Base-by-base conservation (phyloP, 2,329 filamentous ascomycete genomes). In the Colletotrichum gigasporum region DNA sequence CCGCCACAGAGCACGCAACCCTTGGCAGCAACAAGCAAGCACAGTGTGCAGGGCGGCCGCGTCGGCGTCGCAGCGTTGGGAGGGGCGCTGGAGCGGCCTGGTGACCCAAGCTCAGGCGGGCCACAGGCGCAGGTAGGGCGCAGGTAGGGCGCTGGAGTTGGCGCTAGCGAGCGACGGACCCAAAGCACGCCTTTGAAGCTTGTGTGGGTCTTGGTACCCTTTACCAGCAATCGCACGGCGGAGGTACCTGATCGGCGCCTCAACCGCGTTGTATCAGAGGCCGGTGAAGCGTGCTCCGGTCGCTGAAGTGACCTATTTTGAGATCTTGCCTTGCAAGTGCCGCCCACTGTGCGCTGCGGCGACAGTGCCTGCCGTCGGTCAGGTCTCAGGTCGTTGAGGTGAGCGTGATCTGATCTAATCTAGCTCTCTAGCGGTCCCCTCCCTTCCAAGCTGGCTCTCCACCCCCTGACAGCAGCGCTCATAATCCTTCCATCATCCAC, bases 401-500 rank as follows among this genome's bases (percentile, higher is more conserved):
- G 34, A 35, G 34, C 34, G 32, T 34, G 28, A 42, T n/a, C 39
- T 42, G 51, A 54, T 54, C 51, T 54, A 54, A 54, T 54, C 51
- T 54, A 12, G 44, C 47, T 22, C 47, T 32, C 22, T 51, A 20
- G 47, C 30, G 10, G 18, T 16, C 30, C 41, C 30, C 8, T 50
- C 41, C 26, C 16, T 26, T 12, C 26, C 14, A 26, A 18, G 14
- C 53, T 44, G 20, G 14, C 24, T 32, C 4, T 10, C 42, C 30
- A 16, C 18, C 51, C 44, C 34, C 51, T 20, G 47, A 34, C 34
- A 12, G 41, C 18, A 18, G 22, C 35, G 47, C 48, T 50, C 48
- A 61, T 64, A 41, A 35, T 42, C 24, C 41, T 45, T 37, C 56
- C 55, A 42, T 61, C 55, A 63, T 37, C 39, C 39, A 30, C 54